Conservation (phyloP, 2,329 filamentous ascomycete species). For the Penicillium sp. region DNA sequence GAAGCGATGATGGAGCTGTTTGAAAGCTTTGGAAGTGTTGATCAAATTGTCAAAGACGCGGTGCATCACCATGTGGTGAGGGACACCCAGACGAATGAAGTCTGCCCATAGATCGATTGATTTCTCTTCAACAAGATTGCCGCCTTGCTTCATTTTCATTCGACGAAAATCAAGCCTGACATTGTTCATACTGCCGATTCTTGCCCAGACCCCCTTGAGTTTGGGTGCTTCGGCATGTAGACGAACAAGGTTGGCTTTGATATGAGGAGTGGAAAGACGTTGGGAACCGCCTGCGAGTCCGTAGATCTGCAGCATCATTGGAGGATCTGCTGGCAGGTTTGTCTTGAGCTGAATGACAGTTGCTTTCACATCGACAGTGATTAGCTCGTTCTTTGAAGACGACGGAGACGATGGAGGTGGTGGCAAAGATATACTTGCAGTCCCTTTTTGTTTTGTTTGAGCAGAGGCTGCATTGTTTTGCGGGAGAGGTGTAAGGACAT, state of each 20-base stretch:
- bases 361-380: slow-evolving; percentile 78
- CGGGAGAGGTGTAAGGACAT: slow-evolving; percentile 55
- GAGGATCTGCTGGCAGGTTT: slow-evolving; percentile 82
- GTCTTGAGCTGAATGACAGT: slow-evolving; percentile 83
- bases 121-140: slow-evolving; percentile 66
- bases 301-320: slow-evolving; percentile 85
- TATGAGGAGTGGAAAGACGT: slow-evolving; percentile 80
- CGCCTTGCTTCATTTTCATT: slow-evolving; percentile 65
- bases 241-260: slow-evolving; percentile 73
- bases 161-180: slow-evolving; percentile 77
- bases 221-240: slow-evolving; percentile 84
- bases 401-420: slow-evolving; percentile 25
- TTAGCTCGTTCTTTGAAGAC: slow-evolving; percentile 56
- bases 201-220: slow-evolving; percentile 79
- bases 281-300: slow-evolving; percentile 78
- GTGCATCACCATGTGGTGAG: slow-evolving; percentile 86
- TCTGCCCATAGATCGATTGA: slow-evolving; percentile 82
- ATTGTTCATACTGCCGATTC: slow-evolving; percentile 78
- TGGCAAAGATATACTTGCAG: slow-evolving; percentile 24
- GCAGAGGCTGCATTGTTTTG: slow-evolving; percentile 14
- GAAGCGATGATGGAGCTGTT: slow-evolving; percentile 93
- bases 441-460: slow-evolving; percentile 16
- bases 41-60: slow-evolving; percentile 90
- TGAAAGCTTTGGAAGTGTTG: slow-evolving; percentile 79
- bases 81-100: slow-evolving; percentile 80